Conservation (phyloP, 164 flowering plant genomes). For the Tetracentron sinense region DNA sequence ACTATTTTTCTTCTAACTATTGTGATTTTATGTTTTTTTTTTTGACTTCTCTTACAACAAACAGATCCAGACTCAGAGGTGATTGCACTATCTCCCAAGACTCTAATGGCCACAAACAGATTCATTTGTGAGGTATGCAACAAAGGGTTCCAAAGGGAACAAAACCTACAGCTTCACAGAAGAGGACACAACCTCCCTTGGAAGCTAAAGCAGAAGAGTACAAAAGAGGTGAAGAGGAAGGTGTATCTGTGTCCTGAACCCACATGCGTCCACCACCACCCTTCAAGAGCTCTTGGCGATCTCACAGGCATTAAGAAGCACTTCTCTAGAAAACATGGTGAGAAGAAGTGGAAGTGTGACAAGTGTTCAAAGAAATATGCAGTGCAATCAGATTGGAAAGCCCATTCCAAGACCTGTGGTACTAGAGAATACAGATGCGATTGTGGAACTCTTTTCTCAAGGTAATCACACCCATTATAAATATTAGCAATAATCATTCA, state of each 20-base stretch:
- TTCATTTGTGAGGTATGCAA: conserved; percentile 89
- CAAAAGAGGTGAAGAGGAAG: conserved; percentile 64
- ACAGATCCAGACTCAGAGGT: conserved; percentile 95
- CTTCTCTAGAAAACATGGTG: no score
- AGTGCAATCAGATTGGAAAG: conserved; percentile 26
- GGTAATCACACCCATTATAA: conserved; percentile 10
- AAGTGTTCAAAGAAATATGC: conserved; percentile 79
- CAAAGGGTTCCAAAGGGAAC: conserved; percentile 91
- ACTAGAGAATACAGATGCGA: conserved; percentile 23
- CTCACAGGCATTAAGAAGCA: no score
- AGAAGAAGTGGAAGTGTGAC: conserved; percentile 92
- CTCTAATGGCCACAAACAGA: conserved; percentile 89
- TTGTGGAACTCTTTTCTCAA: conserved; percentile 28
- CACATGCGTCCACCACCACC: conserved; percentile 85
- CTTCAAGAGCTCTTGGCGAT: conserved; percentile 85
- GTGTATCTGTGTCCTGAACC: conserved; percentile 88
- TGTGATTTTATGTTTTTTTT: conserved; percentile 9
- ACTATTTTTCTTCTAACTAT: neutral
- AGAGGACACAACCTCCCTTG: conserved; percentile 94
- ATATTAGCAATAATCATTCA: no score
- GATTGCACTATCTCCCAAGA: conserved; percentile 83
- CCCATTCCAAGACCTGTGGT: conserved; percentile 25
- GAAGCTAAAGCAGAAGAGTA: conserved; percentile 83
- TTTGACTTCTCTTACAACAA: neutral
- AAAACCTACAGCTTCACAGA: conserved; percentile 88